Conservation (phyloP, 2,329 filamentous ascomycete genomes). For the Aspergillus sp. region DNA sequence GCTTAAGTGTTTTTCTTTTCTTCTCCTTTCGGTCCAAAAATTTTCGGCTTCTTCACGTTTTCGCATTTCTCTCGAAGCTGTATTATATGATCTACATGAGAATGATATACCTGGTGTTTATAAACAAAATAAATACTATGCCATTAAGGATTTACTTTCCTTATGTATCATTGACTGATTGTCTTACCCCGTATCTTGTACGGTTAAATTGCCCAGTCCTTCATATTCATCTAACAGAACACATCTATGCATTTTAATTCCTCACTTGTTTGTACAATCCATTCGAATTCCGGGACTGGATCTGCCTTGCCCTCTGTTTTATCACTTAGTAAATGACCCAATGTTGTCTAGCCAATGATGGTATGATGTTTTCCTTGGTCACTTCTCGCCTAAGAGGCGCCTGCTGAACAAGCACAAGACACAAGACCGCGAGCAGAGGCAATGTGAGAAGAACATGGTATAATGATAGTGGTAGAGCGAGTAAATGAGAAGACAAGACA, state of each 20-base stretch:
- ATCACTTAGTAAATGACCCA: too few relatives aligned
- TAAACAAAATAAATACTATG: not conserved
- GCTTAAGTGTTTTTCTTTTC: not conserved
- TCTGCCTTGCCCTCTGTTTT: too few relatives aligned
- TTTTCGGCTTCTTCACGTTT: slow-evolving; percentile 3
- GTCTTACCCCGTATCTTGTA: not conserved
- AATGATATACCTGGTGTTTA: not conserved
- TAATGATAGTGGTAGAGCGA: not conserved
- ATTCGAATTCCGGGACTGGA: too few relatives aligned
- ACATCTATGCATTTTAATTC: not conserved
- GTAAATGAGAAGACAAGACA: not conserved
- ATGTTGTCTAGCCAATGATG: too few relatives aligned
- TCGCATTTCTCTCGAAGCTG: slow-evolving; percentile 1
- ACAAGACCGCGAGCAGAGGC: too few relatives aligned
- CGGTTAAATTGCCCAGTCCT: too few relatives aligned
- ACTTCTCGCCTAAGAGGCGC: too few relatives aligned
- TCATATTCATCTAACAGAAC: not conserved
- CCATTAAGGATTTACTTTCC: not conserved
- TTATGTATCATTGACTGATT: not conserved
- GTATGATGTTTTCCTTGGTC: too few relatives aligned
- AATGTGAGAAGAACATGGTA: too few relatives aligned
- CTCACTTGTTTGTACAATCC: too few relatives aligned
- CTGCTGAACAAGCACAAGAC: too few relatives aligned
- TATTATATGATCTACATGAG: slow-evolving; percentile 1
- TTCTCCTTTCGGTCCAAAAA: slow-evolving; percentile 8